Conservation (phyloP, 1,139 yeast species). For the Scheffersomyces segobiensis region DNA sequence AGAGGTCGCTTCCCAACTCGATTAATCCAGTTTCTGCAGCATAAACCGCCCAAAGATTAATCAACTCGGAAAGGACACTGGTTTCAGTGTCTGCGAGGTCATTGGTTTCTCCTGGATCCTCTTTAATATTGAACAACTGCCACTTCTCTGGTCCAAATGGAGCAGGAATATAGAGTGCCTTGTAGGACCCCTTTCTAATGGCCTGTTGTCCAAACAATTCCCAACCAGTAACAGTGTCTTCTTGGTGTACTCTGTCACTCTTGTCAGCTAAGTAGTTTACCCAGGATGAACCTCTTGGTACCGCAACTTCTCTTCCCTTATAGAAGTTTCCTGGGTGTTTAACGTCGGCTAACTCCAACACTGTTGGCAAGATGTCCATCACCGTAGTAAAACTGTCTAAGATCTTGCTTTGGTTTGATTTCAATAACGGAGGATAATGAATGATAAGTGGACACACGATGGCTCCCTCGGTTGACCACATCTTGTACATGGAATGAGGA, state of each 20-base stretch:
- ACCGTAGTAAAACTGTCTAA: constrained; percentile 48
- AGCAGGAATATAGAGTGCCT: constrained; percentile 49
- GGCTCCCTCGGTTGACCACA: constrained; percentile 58
- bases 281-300: constrained; percentile 48
- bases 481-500: constrained; percentile 52
- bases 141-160: constrained; percentile 52
- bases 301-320: constrained; percentile 38
- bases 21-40: constrained; percentile 57
- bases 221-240: constrained; percentile 57
- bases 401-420: constrained; percentile 27
- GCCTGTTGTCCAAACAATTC: constrained; percentile 59
- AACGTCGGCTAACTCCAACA: constrained; percentile 48
- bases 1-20: constrained; percentile 25
- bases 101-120: constrained; percentile 49
- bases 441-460: constrained; percentile 54
- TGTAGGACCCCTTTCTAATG: constrained; percentile 49
- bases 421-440: constrained; percentile 35
- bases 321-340: constrained; percentile 43
- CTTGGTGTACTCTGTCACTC: constrained; percentile 35
- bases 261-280: constrained; percentile 25
- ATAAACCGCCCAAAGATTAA: constrained; percentile 52
- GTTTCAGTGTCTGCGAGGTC: constrained; percentile 38
- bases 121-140: constrained; percentile 47
- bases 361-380: constrained; percentile 58
- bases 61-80: constrained; percentile 35